Base-by-base conservation (phyloP, 495 filamentous ascomycete species). In the Neurospora sp. region DNA sequence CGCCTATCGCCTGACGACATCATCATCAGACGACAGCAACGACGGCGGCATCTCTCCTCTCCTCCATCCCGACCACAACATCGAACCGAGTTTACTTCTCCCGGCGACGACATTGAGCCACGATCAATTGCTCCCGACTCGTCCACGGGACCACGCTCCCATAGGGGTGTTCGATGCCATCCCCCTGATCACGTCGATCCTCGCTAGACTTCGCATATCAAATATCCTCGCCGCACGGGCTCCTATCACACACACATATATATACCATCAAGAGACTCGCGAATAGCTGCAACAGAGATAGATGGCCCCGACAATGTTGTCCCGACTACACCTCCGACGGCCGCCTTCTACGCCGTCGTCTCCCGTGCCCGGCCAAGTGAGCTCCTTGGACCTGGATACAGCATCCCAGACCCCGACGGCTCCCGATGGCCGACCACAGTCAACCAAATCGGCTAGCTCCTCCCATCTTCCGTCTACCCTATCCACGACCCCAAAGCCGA, bases 251-350 rank as follows among this genome's bases (percentile, higher is more conserved):
- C 18, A 49, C 54, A 54, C 18, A 49, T 27, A 49, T 72, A 37
- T 46, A 54, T 60, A 46, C 70, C 12, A 4, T 3, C n/a, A 18
- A 18, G 2, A 20, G 11, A 41, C 14, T 14, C 0, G n/a, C 9
- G 12, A 14, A 44, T 10, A 31, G 37, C 11, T 11, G 35, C 4
- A 20, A 62, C 14, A 39, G 23, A 27, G 31, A 14, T 14, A n/a
- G 69, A n/a, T 37, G 42, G 42, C 39, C 46, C 39, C 39, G 20
- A 76, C 72, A 4, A 88, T 88, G 87, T 81, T 88, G 76, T 87
- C 85, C 71, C 86, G 88, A 77, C 83, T 88, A 31, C 86, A 86
- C 76, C 87, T 87, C 73, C 84, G 84, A 77, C 85, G 86, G 69
- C 85, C 80, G 14, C 84, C 86, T 74, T 88, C 87, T 46, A 87